Conservation (phyloP, 202 grass and related monocot genomes). For the Setaria italica region DNA sequence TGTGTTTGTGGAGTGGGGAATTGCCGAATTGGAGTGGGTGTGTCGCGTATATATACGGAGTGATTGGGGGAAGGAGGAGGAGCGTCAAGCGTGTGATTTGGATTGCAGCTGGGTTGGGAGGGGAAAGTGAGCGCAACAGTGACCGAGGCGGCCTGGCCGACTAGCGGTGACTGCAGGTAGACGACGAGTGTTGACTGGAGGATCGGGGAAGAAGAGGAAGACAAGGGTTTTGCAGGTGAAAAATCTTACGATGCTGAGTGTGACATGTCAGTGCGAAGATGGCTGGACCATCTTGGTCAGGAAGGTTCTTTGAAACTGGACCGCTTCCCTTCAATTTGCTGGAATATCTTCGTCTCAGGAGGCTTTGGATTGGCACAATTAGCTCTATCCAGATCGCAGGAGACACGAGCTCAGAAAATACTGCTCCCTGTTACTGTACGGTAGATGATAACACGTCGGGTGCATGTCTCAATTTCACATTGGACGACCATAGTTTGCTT, state of each 20-base stretch:
- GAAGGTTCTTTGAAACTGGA: slow-evolving; percentile 12
- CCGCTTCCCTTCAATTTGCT: background rate
- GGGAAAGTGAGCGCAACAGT: background rate
- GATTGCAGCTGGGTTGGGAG: background rate
- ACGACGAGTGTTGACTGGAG: background rate
- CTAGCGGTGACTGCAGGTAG: background rate
- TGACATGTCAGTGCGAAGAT: background rate
- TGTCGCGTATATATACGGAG: slow-evolving; percentile 23
- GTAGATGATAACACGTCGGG: background rate
- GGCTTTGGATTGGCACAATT: background rate
- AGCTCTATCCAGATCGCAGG: background rate
- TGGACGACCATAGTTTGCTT: too few species aligned
- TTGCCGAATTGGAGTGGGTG: background rate
- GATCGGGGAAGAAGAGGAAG: too few species aligned
- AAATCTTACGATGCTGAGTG: background rate
- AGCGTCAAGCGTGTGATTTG: background rate
- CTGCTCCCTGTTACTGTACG: background rate
- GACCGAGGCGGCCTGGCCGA: background rate
- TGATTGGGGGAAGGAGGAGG: background rate
- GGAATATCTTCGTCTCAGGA: background rate
- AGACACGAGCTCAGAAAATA: background rate
- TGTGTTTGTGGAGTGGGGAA: background rate
- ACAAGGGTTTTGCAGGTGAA: background rate
- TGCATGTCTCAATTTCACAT: too few species aligned
- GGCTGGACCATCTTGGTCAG: slow-evolving; percentile 4